These are phyloP conservation scores for Arachis stenosperma DNA, from an alignment of 306 rosid species.

Conservation along the genomic window DNA sequence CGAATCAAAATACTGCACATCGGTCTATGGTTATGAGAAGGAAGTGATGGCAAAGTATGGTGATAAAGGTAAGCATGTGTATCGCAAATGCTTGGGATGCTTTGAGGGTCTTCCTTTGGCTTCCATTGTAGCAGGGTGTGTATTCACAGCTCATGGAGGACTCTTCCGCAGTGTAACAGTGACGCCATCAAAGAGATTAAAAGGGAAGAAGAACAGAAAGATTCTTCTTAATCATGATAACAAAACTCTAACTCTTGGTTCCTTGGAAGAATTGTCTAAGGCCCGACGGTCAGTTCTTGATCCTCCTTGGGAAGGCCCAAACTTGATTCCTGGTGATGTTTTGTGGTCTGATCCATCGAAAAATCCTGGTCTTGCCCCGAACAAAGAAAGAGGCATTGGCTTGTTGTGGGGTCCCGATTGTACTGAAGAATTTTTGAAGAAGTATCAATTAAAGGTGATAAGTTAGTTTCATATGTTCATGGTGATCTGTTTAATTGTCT, in stretches of 20 bases:
- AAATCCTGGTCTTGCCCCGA: conserved; percentile 73
- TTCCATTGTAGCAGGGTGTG: conserved; percentile 71
- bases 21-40: conserved; percentile 88
- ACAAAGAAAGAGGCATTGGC: conserved; percentile 89
- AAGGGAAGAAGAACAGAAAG: conserved; percentile 80
- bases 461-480: neutral
- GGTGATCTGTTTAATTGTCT: conserved; percentile 13
- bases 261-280: conserved; percentile 72
- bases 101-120: conserved; percentile 95
- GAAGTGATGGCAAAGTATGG: conserved; percentile 79
- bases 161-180: conserved; percentile 69
- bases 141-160: conserved; percentile 91
- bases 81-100: conserved; percentile 88
- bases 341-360: conserved; percentile 95
- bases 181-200: conserved; percentile 67
- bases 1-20: conserved; percentile 89
- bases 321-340: conserved; percentile 93
- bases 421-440: conserved; percentile 85
- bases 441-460: conserved; percentile 65
- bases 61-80: conserved; percentile 81
- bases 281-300: conserved; percentile 89
- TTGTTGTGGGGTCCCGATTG: conserved; percentile 91
- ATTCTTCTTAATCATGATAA: conserved; percentile 52
- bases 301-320: conserved; percentile 93
- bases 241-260: conserved; percentile 59